Conservation (phyloP, 768 basidiomycete genomes). For the Trametes maxima region DNA sequence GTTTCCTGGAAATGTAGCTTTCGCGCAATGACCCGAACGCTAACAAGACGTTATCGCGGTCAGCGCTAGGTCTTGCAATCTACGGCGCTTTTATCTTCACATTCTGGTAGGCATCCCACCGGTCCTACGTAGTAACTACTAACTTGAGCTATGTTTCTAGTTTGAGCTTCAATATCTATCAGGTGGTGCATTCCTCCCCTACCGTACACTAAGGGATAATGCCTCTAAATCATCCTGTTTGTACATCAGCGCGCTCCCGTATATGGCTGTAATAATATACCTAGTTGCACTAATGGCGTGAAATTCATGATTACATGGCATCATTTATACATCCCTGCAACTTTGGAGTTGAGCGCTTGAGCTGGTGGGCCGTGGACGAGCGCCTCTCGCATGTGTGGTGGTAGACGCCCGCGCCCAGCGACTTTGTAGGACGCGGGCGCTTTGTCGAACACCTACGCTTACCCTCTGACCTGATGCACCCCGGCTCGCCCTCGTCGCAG, state of each 20-base stretch:
- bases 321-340: too few species aligned
- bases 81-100: slow-evolving; percentile 83
- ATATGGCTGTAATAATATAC: not conserved
- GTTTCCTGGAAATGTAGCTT: slow-evolving; percentile 47
- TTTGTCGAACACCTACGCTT: slow-evolving; percentile 21
- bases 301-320: too few species aligned
- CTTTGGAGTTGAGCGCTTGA: too few species aligned
- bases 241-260: not conserved
- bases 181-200: slow-evolving; percentile 45
- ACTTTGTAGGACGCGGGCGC: slow-evolving; percentile 21
- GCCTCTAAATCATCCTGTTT: not conserved
- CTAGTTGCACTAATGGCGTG: not conserved
- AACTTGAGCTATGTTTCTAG: slow-evolving; percentile 40
- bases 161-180: slow-evolving; percentile 78
- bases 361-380: too few species aligned
- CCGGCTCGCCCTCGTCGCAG: slow-evolving; percentile 23
- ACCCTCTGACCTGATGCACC: slow-evolving; percentile 38
- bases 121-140: not conserved
- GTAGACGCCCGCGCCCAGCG: slow-evolving; percentile 6
- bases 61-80: slow-evolving; percentile 63
- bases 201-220: slow-evolving; percentile 20
- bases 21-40: slow-evolving; percentile 64
- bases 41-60: slow-evolving; percentile 55
- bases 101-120: slow-evolving; percentile 90
- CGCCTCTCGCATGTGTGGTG: too few species aligned